Conservation (phyloP, 2,329 filamentous ascomycete genomes). For the Hypoxylon sp. region DNA sequence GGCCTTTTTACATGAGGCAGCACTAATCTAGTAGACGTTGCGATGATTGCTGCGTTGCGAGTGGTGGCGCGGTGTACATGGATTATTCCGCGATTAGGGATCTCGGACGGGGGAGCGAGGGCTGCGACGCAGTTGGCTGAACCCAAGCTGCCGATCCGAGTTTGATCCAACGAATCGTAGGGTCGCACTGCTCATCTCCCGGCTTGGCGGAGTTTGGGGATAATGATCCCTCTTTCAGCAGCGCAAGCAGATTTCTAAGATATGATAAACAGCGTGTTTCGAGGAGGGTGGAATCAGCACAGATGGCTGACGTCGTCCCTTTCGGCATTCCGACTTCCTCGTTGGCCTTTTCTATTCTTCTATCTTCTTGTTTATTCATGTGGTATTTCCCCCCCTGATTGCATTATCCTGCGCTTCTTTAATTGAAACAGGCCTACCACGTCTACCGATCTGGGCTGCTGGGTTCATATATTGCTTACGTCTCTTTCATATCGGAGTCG, state of each 20-base stretch:
- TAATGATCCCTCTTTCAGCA: constrained; percentile 32
- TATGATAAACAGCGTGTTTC: constrained; percentile 33
- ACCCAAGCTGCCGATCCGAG: constrained; percentile 36
- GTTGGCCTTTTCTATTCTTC: constrained; percentile 37
- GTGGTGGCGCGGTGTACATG: constrained; percentile 2
- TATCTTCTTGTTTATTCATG: constrained; percentile 36
- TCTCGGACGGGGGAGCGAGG: constrained; percentile 22
- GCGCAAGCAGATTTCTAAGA: constrained; percentile 20
- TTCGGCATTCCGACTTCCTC: constrained; percentile 23
- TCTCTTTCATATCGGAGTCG: constrained; percentile 37
- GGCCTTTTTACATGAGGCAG: constrained; percentile 26
- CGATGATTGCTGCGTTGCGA: constrained; percentile 28
- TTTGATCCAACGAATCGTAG: constrained; percentile 36
- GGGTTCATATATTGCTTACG: constrained; percentile 41
- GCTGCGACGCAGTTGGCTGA: constrained; percentile 39
- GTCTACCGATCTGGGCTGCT: constrained; percentile 28
- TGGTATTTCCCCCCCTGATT: constrained; percentile 31
- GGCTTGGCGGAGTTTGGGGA: constrained; percentile 49
- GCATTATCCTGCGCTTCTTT: constrained; percentile 30
- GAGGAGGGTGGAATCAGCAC: constrained; percentile 23
- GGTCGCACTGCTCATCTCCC: constrained; percentile 46
- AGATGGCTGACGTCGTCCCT: constrained; percentile 37
- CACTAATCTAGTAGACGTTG: constrained; percentile 24
- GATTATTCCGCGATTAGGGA: constrained; percentile 23
- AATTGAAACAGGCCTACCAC: constrained; percentile 39